Conservation (phyloP, 129 eudicot genomes). For the Dittrichia graveolens region DNA sequence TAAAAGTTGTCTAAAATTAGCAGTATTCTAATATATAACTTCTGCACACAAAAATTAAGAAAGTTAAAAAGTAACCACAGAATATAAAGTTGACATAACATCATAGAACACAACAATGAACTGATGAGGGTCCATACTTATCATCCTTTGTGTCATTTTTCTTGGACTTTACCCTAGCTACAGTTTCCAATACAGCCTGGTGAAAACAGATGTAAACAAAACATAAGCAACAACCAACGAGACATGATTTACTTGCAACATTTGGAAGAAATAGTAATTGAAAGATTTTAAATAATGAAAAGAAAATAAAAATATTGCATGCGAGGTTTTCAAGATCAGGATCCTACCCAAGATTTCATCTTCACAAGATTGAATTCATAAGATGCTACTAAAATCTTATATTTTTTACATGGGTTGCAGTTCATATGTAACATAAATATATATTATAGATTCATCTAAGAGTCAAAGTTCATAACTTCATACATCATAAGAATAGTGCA, state of each 20-base stretch:
- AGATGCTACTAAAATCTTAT: too few relatives aligned
- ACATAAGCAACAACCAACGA: constrained; percentile 34
- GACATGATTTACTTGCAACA: constrained; percentile 15
- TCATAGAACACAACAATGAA: neutral
- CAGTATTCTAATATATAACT: constrained; percentile 9
- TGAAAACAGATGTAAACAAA: constrained; percentile 27
- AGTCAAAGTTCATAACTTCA: too few relatives aligned
- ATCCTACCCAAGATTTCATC: too few relatives aligned
- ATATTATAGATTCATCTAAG: too few relatives aligned
- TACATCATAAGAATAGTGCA: too few relatives aligned
- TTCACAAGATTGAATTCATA: too few relatives aligned
- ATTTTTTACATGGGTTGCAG: too few relatives aligned
- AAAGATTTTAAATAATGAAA: constrained; percentile 6
- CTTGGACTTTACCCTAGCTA: constrained; percentile 98
- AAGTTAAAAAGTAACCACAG: neutral
- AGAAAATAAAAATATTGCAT: neutral
- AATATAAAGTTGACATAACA: constrained; percentile 13
- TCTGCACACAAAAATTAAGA: neutral
- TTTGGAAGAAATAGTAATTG: neutral
- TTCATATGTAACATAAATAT: too few relatives aligned
- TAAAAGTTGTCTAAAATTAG: constrained; percentile 24
- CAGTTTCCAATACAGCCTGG: constrained; percentile 99
- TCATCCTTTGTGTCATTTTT: constrained; percentile 97
- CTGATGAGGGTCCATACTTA: constrained; percentile 53
- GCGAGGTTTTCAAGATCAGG: too few relatives aligned